Evolutionary conservation across 164 flowering plant genomes (phyloP).

Genomic region (Protea cynaroides): DNA sequence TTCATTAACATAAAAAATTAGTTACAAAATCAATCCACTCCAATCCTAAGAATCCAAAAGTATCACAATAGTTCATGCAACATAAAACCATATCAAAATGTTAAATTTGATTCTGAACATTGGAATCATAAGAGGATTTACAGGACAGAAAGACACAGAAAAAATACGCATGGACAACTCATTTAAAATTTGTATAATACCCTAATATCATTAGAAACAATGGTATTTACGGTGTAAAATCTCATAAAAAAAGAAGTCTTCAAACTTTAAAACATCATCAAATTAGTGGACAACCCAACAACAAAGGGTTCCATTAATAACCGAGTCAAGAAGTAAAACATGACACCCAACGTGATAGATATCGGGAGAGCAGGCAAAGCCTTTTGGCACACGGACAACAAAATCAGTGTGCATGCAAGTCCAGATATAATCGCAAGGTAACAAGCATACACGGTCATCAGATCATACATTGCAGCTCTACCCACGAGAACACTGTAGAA

Average conservation of each 20-base stretch:
- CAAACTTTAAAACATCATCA: slow-evolving; percentile 78
- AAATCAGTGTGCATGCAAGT: slow-evolving; percentile 82
- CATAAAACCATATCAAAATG: too few species aligned
- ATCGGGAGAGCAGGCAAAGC: slow-evolving; percentile 96
- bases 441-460: slow-evolving; percentile 96
- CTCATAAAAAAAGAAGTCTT: neutral
- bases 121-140: too few species aligned
- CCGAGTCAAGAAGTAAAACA: slow-evolving; percentile 88
- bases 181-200: neutral
- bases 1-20: too few species aligned
- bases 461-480: slow-evolving; percentile 97
- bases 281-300: slow-evolving; percentile 69
- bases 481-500: slow-evolving; percentile 96
- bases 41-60: too few species aligned
- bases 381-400: slow-evolving; percentile 63
- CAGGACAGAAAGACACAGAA: too few species aligned
- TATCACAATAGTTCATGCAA: too few species aligned
- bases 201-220: slow-evolving; percentile 4
- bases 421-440: slow-evolving; percentile 94
- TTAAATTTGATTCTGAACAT: too few species aligned
- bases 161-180: too few species aligned
- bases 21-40: too few species aligned
- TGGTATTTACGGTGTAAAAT: neutral
- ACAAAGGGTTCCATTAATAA: slow-evolving; percentile 89
- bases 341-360: slow-evolving; percentile 68